Conservation (phyloP, 352 stramenopile species). For the Phytophthora aleatoria region DNA sequence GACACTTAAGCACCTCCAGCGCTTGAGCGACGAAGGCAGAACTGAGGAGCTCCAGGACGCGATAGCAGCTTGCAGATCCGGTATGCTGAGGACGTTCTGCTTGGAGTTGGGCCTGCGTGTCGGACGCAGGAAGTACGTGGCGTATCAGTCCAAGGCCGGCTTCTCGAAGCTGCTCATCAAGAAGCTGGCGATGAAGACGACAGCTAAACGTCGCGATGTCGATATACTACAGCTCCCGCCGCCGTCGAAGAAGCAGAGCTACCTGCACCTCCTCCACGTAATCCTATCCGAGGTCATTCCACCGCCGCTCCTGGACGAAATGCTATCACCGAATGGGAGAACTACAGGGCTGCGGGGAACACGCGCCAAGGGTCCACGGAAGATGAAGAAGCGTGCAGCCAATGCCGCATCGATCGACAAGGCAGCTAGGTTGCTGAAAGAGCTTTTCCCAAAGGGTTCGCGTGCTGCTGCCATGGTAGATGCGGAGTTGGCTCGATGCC, state of each 20-base stretch:
- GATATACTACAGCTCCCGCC: neutral
- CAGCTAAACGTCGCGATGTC: neutral
- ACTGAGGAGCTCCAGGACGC: neutral
- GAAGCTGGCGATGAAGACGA: slow-evolving; percentile 1
- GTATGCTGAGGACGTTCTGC: neutral
- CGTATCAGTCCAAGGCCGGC: slow-evolving; percentile 4
- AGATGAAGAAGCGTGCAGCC: neutral
- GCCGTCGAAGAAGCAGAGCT: slow-evolving; percentile 4
- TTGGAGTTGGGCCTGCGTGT: slow-evolving; percentile 4
- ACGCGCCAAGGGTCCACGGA: neutral
- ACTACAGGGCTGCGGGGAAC: too few species aligned
- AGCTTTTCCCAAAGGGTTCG: neutral
- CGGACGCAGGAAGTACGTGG: slow-evolving; percentile 5
- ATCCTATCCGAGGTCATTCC: slow-evolving; percentile 1
- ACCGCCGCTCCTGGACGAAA: neutral
- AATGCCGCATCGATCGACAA: slow-evolving; percentile 2
- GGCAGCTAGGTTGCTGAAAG: slow-evolving; percentile 3
- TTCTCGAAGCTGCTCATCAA: neutral
- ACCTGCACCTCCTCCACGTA: slow-evolving; percentile 1
- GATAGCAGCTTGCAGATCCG: slow-evolving; percentile 3
- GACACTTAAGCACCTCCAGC: neutral
- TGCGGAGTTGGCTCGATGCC: neutral
- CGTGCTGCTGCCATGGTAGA: neutral
- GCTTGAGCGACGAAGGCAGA: slow-evolving; percentile 1
- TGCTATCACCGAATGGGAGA: neutral